Percentiles rank a stretch among this genome's conserved stretches.
phyloP scores from a whole-genome alignment of 768 basidiomycete species.

The Mycena albidolilacea region DNA sequence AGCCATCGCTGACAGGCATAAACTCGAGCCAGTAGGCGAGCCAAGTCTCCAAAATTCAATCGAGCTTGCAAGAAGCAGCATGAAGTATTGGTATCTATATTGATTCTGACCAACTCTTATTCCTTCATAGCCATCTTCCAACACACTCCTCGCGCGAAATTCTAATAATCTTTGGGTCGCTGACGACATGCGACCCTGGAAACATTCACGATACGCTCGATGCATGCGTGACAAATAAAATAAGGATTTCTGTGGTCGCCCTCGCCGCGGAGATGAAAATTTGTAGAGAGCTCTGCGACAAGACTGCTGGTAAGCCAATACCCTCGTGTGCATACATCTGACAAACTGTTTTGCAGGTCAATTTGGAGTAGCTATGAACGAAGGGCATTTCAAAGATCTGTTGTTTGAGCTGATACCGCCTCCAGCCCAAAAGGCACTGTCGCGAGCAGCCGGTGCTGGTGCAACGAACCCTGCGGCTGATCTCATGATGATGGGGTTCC shows the following conservation, averaged over 20 bases:
- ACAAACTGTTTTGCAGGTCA: conserved; percentile 62
- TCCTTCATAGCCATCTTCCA: conserved; percentile 86
- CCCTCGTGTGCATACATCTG: background rate
- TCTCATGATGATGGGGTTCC: conserved; percentile 99
- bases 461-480: conserved; percentile 80
- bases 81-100: conserved; percentile 72
- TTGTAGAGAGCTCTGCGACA: conserved; percentile 91
- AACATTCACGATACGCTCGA: conserved; percentile 96
- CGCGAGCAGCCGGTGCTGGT: conserved; percentile 61
- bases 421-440: conserved; percentile 81
- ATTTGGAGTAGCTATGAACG: conserved; percentile 98
- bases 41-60: conserved; percentile 97
- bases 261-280: conserved; percentile 99
- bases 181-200: conserved; percentile 97
- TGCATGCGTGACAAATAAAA: conserved; percentile 84
- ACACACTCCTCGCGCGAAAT: conserved; percentile 97
- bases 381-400: conserved; percentile 96
- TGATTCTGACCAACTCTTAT: conserved; percentile 9
- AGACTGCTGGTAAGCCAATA: conserved; percentile 83
- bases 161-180: conserved; percentile 92
- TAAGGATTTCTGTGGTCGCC: conserved; percentile 94
- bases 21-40: conserved; percentile 91
- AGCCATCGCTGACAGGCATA: conserved; percentile 87
- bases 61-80: conserved; percentile 95
- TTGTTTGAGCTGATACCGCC: conserved; percentile 97